phyloP scores from a whole-genome alignment of 208 protist genomes.

The Trypanosoma scelopori region DNA sequence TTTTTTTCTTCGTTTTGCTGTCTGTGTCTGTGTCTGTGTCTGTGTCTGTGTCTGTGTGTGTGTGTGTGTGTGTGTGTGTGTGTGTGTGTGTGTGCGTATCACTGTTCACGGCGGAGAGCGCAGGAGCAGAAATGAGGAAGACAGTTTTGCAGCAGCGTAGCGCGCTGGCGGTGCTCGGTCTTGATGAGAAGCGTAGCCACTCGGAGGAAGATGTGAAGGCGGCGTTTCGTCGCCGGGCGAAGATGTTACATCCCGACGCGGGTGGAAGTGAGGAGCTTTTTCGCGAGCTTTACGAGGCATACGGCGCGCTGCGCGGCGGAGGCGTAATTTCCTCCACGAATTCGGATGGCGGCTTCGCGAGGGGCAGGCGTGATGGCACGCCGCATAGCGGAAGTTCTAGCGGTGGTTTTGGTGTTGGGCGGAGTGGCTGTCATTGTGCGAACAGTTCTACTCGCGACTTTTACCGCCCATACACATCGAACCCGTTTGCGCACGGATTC shows the following conservation, averaged over 20 bases:
- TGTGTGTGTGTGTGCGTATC: neutral
- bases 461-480: constrained; percentile 43
- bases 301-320: constrained; percentile 19
- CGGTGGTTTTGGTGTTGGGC: constrained; percentile 22
- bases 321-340: neutral
- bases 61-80: neutral
- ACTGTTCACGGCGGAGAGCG: neutral
- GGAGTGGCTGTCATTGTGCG: constrained; percentile 4
- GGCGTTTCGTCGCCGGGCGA: constrained; percentile 32
- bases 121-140: constrained; percentile 1
- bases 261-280: constrained; percentile 38
- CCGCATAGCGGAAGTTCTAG: constrained; percentile 15
- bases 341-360: neutral
- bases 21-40: neutral
- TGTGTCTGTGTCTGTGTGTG: neutral
- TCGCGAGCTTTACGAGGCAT: constrained; percentile 41
- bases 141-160: neutral
- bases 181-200: constrained; percentile 20
- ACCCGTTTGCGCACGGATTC: constrained; percentile 36
- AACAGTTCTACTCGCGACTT: constrained; percentile 48
- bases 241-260: constrained; percentile 40
- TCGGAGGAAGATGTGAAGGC: constrained; percentile 36
- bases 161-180: constrained; percentile 18
- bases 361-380: neutral
- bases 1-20: neutral